Evolutionary conservation across 805 yeast species (phyloP).

Genomic region (Brettanomyces anomalus): DNA sequence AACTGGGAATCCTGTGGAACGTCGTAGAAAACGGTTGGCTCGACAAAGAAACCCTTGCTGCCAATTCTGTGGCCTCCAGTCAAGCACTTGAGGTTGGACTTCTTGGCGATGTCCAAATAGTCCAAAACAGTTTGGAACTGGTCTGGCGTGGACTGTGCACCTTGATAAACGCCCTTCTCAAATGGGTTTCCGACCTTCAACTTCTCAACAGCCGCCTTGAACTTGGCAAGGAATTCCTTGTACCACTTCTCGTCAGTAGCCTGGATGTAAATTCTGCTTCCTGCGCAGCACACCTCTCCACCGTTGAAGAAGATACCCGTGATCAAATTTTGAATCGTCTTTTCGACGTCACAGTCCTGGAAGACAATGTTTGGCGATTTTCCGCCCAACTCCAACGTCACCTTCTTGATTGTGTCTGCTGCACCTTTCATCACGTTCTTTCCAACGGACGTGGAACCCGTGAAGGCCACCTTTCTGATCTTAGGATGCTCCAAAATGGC

Average conservation of each 20-base stretch:
- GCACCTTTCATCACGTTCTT: conserved; percentile 61
- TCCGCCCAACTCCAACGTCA: conserved; percentile 78
- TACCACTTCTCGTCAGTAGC: conserved; percentile 43
- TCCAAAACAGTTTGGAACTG: conserved; percentile 63
- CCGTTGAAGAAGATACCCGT: conserved; percentile 71
- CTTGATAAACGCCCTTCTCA: conserved; percentile 58
- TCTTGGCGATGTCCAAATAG: conserved; percentile 58
- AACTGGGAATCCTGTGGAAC: conserved; percentile 54
- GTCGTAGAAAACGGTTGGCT: conserved; percentile 69
- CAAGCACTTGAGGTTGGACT: conserved; percentile 56
- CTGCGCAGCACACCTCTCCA: conserved; percentile 79
- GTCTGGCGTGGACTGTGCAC: conserved; percentile 66
- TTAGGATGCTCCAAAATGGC: conserved; percentile 60
- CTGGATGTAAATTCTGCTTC: conserved; percentile 71
- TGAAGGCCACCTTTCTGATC: conserved; percentile 69
- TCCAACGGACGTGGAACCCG: conserved; percentile 76
- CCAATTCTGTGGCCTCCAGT: conserved; percentile 66
- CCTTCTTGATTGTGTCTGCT: conserved; percentile 69
- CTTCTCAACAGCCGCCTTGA: conserved; percentile 49
- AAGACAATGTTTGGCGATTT: conserved; percentile 73
- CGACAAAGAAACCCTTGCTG: conserved; percentile 59
- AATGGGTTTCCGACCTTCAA: conserved; percentile 72
- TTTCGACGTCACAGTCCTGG: conserved; percentile 54
- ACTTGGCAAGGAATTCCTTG: conserved; percentile 49
- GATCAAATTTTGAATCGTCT: conserved; percentile 40